Conservation (phyloP, 495 filamentous ascomycete genomes). For the Aspergillus incahuasiensis region DNA sequence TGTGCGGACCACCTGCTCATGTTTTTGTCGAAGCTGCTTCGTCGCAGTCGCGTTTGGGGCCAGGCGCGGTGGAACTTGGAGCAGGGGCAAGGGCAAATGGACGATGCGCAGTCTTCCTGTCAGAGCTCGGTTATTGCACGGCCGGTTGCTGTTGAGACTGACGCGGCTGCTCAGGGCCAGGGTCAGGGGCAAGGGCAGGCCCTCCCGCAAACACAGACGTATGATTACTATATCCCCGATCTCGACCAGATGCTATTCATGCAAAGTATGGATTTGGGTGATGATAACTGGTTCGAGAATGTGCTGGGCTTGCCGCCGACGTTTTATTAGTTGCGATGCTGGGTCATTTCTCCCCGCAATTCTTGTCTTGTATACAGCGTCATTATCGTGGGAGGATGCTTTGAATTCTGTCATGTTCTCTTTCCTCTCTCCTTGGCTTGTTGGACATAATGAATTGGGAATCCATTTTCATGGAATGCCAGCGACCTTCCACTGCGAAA, state of each 20-base stretch:
- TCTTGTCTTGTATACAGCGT: too few species aligned
- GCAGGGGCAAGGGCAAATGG: not conserved
- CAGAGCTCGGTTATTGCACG: not conserved
- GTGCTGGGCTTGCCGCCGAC: conserved; percentile 17
- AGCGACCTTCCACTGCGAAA: too few species aligned
- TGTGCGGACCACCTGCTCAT: conserved; percentile 26
- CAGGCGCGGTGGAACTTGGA: conserved; percentile 13
- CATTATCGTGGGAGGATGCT: too few species aligned
- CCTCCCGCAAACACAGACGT: not conserved
- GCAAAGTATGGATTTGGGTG: conserved; percentile 29
- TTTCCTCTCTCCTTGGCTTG: too few species aligned
- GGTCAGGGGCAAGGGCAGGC: too few species aligned
- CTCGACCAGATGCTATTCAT: conserved; percentile 28
- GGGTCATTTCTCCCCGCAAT: too few species aligned
- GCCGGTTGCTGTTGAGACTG: conserved; percentile 1
- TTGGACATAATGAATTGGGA: too few species aligned
- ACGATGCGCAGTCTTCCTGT: not conserved
- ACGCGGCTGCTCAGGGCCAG: not conserved
- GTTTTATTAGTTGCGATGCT: not conserved
- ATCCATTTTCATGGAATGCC: too few species aligned
- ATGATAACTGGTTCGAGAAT: conserved; percentile 29
- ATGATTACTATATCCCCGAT: conserved; percentile 13
- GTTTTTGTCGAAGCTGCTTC: conserved; percentile 25
- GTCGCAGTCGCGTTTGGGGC: conserved; percentile 22
- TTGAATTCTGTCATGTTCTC: too few species aligned